Percentiles rank a stretch among this genome's conserved stretches.
Conservation (phyloP, 2,329 filamentous ascomycete species). For the Clathrospora elynae region DNA sequence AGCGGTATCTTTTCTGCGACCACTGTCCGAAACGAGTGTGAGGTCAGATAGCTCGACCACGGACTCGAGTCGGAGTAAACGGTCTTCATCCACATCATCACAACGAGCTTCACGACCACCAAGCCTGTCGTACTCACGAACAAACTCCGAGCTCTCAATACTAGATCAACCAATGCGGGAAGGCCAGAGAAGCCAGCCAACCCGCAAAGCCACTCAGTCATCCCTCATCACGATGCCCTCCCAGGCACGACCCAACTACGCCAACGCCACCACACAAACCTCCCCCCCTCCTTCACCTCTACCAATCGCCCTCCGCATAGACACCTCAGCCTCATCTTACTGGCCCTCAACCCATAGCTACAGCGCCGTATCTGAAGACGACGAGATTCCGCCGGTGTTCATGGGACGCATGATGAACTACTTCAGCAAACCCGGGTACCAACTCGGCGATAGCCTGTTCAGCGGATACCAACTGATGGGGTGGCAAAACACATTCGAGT, state of each 20-base stretch:
- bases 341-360: conserved; percentile 11
- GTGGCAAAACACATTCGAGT: conserved; percentile 17
- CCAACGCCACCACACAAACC: conserved; percentile 35
- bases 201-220: not conserved
- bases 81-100: conserved; percentile 27
- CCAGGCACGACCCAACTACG: conserved; percentile 20
- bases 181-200: conserved; percentile 5
- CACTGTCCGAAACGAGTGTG: conserved; percentile 28
- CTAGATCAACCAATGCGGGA: conserved; percentile 13
- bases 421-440: conserved; percentile 42
- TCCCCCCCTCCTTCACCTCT: conserved; percentile 16
- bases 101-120: conserved; percentile 28
- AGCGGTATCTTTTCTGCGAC: conserved; percentile 39
- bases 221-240: not conserved
- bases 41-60: conserved; percentile 15
- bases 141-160: conserved; percentile 29
- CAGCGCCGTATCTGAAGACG: conserved; percentile 18
- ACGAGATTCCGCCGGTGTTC: conserved; percentile 29
- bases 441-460: conserved; percentile 39
- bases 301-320: conserved; percentile 16
- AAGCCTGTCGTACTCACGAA: conserved; percentile 30
- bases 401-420: conserved; percentile 44
- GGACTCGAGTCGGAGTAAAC: conserved; percentile 18
- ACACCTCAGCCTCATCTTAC: conserved; percentile 15
- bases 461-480: conserved; percentile 30